These are phyloP conservation scores for Thalia dealbata DNA, from an alignment of 176 grass and related monocot genomes.

Conservation along the genomic window DNA sequence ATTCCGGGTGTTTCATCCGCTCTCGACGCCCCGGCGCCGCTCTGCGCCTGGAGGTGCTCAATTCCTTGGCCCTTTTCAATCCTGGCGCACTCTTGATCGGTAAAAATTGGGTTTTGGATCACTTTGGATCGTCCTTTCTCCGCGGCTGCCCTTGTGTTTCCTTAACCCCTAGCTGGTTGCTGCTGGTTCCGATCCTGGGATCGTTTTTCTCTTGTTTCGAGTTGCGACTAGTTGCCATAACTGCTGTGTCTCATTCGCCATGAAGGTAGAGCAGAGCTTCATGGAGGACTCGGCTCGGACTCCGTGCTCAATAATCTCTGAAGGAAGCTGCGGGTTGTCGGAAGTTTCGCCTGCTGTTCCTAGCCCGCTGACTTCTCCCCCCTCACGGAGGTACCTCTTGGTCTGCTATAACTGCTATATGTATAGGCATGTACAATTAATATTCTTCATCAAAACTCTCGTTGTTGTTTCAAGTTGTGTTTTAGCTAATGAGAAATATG, in stretches of 20 bases:
- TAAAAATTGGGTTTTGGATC: background rate
- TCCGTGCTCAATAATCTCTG: slow-evolving; percentile 52
- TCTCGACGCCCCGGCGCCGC: background rate
- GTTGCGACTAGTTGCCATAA: background rate
- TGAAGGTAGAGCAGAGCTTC: background rate
- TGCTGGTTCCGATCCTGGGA: background rate
- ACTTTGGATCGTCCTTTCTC: background rate
- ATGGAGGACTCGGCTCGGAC: background rate
- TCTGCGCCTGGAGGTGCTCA: background rate
- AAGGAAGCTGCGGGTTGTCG: slow-evolving; percentile 39
- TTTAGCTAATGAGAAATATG: background rate
- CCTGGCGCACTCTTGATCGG: background rate
- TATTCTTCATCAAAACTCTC: background rate
- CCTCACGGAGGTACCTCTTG: slow-evolving; percentile 47
- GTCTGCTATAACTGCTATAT: background rate
- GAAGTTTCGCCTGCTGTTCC: slow-evolving; percentile 66
- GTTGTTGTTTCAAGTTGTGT: no score
- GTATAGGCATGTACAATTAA: background rate
- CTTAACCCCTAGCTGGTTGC: background rate
- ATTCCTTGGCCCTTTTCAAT: background rate
- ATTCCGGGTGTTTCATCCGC: background rate
- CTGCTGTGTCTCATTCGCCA: background rate
- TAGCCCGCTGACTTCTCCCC: slow-evolving; percentile 51
- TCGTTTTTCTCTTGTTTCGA: background rate
- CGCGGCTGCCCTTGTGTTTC: background rate